These are phyloP conservation scores for Kluyveromyces sp. DNA, from an alignment of 1,139 yeast species.

Conservation along the genomic window DNA sequence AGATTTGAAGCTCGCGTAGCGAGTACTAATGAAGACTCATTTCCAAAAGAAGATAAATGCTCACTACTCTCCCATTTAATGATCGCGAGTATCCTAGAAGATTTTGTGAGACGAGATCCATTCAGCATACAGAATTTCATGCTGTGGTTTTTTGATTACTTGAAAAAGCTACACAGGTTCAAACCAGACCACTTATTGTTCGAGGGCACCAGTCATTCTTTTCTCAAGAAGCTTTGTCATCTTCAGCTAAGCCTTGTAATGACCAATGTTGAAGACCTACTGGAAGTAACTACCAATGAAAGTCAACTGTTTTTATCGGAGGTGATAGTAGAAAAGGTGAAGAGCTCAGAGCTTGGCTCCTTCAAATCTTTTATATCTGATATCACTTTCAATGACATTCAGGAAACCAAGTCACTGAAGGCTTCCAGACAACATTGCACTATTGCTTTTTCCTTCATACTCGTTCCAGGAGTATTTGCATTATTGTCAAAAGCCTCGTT, in stretches of 20 bases:
- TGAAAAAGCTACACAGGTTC: background rate
- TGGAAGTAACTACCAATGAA: background rate
- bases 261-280: background rate
- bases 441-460: background rate
- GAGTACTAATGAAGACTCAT: background rate
- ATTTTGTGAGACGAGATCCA: background rate
- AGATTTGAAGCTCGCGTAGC: background rate
- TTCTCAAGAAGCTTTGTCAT: background rate
- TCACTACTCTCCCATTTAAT: background rate
- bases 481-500: background rate
- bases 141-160: background rate
- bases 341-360: constrained; percentile 16
- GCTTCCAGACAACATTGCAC: background rate
- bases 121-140: background rate
- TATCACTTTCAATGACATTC: background rate
- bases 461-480: background rate
- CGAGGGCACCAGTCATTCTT: background rate
- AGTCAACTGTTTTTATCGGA: constrained; percentile 16
- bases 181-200: background rate
- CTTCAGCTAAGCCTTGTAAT: background rate
- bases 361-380: constrained; percentile 21
- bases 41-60: background rate
- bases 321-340: constrained; percentile 19
- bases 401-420: background rate
- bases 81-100: background rate